Conservation (phyloP, 2,329 filamentous ascomycete genomes). For the Fusarium denticulatum region DNA sequence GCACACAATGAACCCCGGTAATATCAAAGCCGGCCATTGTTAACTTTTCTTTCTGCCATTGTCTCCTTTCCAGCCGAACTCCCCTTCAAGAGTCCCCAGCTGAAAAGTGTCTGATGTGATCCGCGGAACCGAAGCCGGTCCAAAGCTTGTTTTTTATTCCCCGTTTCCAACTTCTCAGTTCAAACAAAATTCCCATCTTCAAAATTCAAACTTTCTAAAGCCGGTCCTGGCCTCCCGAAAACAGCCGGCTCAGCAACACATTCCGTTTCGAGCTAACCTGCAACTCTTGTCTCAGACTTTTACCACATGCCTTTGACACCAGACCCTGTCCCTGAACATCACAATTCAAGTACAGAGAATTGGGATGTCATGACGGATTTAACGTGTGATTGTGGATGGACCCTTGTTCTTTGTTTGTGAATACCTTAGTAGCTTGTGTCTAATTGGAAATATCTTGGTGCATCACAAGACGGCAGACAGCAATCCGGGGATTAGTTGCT, state of each 20-base stretch:
- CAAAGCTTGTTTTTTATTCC: constrained; percentile 26
- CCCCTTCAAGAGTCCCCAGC: background rate
- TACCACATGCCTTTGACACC: constrained; percentile 33
- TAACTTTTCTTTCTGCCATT: background rate
- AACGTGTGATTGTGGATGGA: constrained; percentile 33
- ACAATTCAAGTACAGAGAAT: background rate
- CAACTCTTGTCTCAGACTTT: constrained; percentile 30
- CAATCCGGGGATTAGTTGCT: background rate
- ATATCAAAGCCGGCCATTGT: background rate
- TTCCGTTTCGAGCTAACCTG: constrained; percentile 5
- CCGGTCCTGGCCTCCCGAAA: constrained; percentile 14
- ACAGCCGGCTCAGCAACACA: constrained; percentile 7
- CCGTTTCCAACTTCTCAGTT: constrained; percentile 5
- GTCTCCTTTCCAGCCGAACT: background rate
- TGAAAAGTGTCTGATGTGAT: background rate
- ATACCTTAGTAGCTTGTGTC: background rate
- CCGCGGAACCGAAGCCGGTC: constrained; percentile 8
- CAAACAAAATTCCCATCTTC: background rate
- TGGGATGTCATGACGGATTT: constrained; percentile 2
- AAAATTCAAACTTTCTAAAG: background rate
- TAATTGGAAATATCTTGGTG: background rate
- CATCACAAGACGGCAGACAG: background rate
- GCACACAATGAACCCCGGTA: background rate
- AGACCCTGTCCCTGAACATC: constrained; percentile 31
- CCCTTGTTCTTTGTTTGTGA: constrained; percentile 15